Base-by-base conservation (phyloP, 2,329 filamentous ascomycete genomes). In the Nemania serpens region DNA sequence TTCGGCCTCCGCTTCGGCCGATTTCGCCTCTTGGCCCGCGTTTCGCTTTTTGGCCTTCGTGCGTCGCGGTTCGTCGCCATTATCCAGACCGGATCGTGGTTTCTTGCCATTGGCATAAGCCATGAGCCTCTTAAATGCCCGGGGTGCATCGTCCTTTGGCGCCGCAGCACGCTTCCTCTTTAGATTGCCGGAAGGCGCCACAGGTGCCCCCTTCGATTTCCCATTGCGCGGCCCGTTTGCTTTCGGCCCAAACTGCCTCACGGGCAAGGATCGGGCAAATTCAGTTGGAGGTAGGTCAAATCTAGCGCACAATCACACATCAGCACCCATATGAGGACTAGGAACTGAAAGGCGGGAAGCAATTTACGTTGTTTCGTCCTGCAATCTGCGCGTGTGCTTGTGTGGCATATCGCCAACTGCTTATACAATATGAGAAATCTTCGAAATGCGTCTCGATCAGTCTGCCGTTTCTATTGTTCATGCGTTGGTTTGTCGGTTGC, bases 91-190 rank as follows among this genome's bases (percentile, higher is more conserved):
- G 10, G 82, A 84, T 5, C 82, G 82, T 10, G 82, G 75, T 62
- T 81, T 84, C 71, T 86, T 88, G n/a, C 85, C 82, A 15, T 80
- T 76, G 42, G 88, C 84, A 66, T 88, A 85, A 36, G 90, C 87
- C 90, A 98, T 95, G 64, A 98, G 78, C 12, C 93, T 88, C 63
- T 86, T 86, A 76, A 99, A 99, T 1, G 90, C 91, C 67, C 91
- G 90, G 0, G 95, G 95, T 1, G 91, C 93, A 77, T 98, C 95
- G 74, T 96, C 88, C 41, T 84, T 80, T 33, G 74, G 75, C 52
- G 74, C 69, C 46, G 65, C 70, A 36, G 73, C 74, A 61, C 77
- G 73, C 77, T 82, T 88, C 77, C 77, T 78, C 68, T 82, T 82
- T 51, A 70, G 63, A 73, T 75, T 81, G 70, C 78, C 85, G 70